A percentile compares a stretch with the other conserved stretches of the same genome.
Evolutionary conservation across 1,284 basidiomycete species (phyloP).

Genomic region (Ustanciosporium gigantosporum): DNA sequence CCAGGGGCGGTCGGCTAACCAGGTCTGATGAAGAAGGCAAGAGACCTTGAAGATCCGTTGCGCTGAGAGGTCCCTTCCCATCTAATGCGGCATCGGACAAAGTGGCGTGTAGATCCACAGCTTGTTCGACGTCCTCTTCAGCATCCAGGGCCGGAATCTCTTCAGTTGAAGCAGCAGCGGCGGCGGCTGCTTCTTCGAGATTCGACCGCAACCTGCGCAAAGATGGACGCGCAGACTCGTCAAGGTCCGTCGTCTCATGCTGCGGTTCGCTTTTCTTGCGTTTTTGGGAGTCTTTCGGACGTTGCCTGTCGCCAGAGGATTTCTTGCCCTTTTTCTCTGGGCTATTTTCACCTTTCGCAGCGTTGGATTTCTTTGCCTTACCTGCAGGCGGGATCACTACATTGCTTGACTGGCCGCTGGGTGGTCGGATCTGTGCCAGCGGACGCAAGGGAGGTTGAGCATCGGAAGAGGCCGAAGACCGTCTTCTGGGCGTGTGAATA

Average conservation of each 20-base stretch:
- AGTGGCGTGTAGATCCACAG: slow-evolving; percentile 18
- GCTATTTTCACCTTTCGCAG: slow-evolving; percentile 1
- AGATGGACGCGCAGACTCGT: slow-evolving; percentile 22
- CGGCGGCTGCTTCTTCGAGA: slow-evolving; percentile 40
- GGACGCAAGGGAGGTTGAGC: slow-evolving; percentile 18
- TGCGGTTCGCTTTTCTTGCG: slow-evolving; percentile 10
- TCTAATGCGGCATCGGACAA: slow-evolving; percentile 26
- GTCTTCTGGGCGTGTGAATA: slow-evolving; percentile 47
- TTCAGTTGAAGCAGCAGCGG: slow-evolving; percentile 32
- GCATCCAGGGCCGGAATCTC: slow-evolving; percentile 5
- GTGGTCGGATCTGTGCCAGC: slow-evolving; percentile 39
- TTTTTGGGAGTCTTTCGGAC: slow-evolving; percentile 5
- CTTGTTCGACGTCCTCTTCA: slow-evolving; percentile 8
- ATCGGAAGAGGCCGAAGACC: slow-evolving; percentile 27
- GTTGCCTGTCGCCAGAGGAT: slow-evolving; percentile 6
- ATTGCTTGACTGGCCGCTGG: slow-evolving; percentile 12
- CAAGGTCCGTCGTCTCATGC: slow-evolving; percentile 22
- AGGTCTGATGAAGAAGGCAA: slow-evolving; percentile 2
- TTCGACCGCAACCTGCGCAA: slow-evolving; percentile 26
- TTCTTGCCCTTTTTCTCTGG: slow-evolving; percentile 15
- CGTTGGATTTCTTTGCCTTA: neutral
- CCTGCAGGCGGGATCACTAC: slow-evolving; percentile 2
- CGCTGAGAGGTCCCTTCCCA: slow-evolving; percentile 27
- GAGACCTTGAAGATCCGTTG: slow-evolving; percentile 12
- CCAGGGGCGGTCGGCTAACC: slow-evolving; percentile 3